Evolutionary conservation across 208 protist species (phyloP).

Genomic region (Lotmaria passim): DNA sequence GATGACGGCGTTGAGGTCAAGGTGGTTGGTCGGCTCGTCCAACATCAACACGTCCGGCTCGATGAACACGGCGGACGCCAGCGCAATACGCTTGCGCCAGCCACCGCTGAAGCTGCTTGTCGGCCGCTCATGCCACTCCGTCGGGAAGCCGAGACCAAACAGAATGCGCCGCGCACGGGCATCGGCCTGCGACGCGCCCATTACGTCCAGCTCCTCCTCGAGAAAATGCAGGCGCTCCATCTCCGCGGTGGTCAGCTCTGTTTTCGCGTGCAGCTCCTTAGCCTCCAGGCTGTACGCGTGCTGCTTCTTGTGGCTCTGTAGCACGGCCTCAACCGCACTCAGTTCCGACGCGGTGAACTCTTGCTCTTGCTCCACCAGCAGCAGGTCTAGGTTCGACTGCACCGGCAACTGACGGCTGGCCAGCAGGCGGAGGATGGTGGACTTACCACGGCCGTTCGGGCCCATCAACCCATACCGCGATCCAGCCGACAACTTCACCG

Average conservation of each 20-base stretch:
- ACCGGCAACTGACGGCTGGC: slow-evolving; percentile 84
- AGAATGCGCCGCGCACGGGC: slow-evolving; percentile 87
- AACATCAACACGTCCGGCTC: slow-evolving; percentile 96
- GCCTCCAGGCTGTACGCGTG: slow-evolving; percentile 81
- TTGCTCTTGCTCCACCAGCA: slow-evolving; percentile 98
- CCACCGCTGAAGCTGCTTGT: slow-evolving; percentile 91
- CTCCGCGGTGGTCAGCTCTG: slow-evolving; percentile 64
- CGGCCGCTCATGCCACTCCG: slow-evolving; percentile 89
- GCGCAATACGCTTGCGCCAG: slow-evolving; percentile 94
- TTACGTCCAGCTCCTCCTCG: slow-evolving; percentile 94
- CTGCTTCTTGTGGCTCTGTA: slow-evolving; percentile 93
- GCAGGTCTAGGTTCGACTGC: slow-evolving; percentile 91
- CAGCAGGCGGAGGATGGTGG: slow-evolving; percentile 93
- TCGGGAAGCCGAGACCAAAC: slow-evolving; percentile 94
- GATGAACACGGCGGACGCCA: slow-evolving; percentile 95
- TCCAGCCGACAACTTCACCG: slow-evolving; percentile 83
- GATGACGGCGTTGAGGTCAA: slow-evolving; percentile 95
- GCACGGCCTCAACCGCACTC: slow-evolving; percentile 84
- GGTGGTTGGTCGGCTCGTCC: slow-evolving; percentile 98
- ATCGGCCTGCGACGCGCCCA: slow-evolving; percentile 91
- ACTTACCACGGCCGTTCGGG: slow-evolving; percentile 96
- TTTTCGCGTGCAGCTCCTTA: slow-evolving; percentile 60
- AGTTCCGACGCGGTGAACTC: slow-evolving; percentile 86
- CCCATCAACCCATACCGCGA: slow-evolving; percentile 96
- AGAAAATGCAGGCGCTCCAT: slow-evolving; percentile 83